Conservation (phyloP, 164 flowering plant species). For the Annona cherimola region DNA sequence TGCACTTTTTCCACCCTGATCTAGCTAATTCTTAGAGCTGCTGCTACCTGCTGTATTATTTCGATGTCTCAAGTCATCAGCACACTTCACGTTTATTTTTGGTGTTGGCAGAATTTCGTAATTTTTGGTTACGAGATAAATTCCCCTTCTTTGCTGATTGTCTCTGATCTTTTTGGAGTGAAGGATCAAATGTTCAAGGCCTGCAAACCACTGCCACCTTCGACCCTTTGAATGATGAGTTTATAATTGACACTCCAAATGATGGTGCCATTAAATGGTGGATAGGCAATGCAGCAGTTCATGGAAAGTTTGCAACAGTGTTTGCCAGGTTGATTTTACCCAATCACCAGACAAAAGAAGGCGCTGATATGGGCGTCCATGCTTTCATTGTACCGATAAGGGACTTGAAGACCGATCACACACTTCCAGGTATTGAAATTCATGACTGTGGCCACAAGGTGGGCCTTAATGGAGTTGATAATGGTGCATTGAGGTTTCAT, state of each 20-base stretch:
- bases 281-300: constrained; percentile 97
- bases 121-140: not conserved
- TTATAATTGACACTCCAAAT: constrained; percentile 82
- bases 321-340: constrained; percentile 85
- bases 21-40: not conserved
- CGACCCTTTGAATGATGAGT: constrained; percentile 76
- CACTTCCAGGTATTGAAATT: constrained; percentile 85
- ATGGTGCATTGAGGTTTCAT: constrained; percentile 77
- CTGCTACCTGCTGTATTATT: not conserved
- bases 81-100: too few relatives aligned
- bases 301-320: constrained; percentile 95
- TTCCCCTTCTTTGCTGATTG: not conserved
- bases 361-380: constrained; percentile 92
- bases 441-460: constrained; percentile 94
- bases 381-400: constrained; percentile 96
- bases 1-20: constrained; percentile 1
- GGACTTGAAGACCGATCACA: constrained; percentile 66
- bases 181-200: constrained; percentile 99
- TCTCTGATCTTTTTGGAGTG: constrained; percentile 14
- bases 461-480: constrained; percentile 97
- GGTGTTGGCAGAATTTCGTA: not conserved
- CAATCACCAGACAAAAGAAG: constrained; percentile 50
- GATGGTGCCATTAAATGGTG: constrained; percentile 99
- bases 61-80: not conserved
- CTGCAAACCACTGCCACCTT: constrained; percentile 80